Base-by-base conservation (phyloP, 345 rosid genomes). In the Hypericum androsaemum region DNA sequence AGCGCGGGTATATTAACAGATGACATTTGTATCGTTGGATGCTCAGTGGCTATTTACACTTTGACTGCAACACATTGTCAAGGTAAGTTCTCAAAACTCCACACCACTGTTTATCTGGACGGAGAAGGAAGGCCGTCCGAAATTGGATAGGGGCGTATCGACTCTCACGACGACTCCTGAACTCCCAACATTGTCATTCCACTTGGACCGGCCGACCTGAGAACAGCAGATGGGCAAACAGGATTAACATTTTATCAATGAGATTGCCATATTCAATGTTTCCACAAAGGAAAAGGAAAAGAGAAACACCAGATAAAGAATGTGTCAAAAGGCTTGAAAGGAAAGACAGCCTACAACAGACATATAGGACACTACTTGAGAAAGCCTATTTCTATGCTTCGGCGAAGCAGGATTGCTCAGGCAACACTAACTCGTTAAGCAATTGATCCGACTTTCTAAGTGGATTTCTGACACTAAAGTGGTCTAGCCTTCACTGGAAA, bases 151-250 rank as follows among this genome's bases (percentile, higher is more conserved):
- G 2, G 90, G 83, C 5, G 83, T 72, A 65, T 89, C 95, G 39
- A 74, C 84, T 68, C 86, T 72, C 57, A 81, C 39, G 15, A 83
- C 94, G n/a, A 90, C 38, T 50, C 98, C 96, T 3, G 89, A 81
- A 65, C 79, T 80, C 56, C 96, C 98, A 3, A 72, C 66, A 70
- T 82, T 82, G 10, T 92, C 89, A 46, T 90, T 87, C 95, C 98
- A 87, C 74, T 87, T 90, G 4, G 98, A 90, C 68, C 96, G 71
- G 35, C 98, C 96, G 71, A 74, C 47, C 98, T 90, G 86, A 22
- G 32, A 22, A 22, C 85, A 68, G 15, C 12, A 5, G 40, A 7
- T 12, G 8, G 11, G 41, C 15, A 22, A 6, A 45, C 28, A 46
- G 12, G 46, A n/a, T 6, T 10, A 17, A 13, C 14, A 8, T 61